Evolutionary conservation across 305 asterid genomes (phyloP).

Genomic region (Ajuga reptans): DNA sequence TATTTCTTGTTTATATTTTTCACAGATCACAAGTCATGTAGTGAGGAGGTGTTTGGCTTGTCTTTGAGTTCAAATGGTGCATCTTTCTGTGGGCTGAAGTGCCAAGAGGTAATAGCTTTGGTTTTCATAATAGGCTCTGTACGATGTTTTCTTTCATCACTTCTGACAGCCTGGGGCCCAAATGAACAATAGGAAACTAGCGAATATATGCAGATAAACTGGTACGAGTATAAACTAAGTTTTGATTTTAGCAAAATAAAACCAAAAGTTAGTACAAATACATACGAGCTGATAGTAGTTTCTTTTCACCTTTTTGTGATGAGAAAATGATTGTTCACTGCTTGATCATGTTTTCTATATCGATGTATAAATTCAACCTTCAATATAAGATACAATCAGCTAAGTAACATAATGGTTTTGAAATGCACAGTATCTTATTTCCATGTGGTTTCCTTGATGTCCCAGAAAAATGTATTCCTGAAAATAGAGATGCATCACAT

Average conservation of each 20-base stretch:
- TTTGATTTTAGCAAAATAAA: not conserved
- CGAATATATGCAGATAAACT: not conserved
- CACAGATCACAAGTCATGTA: conserved; percentile 71
- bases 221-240: too few relatives aligned
- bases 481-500: too few relatives aligned
- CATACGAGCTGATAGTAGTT: not conserved
- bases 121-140: conserved; percentile 4
- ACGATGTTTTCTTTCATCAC: conserved; percentile 1
- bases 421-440: too few relatives aligned
- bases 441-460: too few relatives aligned
- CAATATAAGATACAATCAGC: too few relatives aligned
- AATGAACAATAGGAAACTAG: not conserved
- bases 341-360: too few relatives aligned
- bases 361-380: too few relatives aligned
- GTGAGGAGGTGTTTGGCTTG: conserved; percentile 30
- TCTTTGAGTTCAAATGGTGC: conserved; percentile 36
- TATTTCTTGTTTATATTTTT: conserved; percentile 20
- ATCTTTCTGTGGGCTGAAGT: conserved; percentile 60
- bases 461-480: too few relatives aligned
- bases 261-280: not conserved
- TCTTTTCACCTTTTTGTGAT: not conserved
- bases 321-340: not conserved
- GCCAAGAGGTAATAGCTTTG: conserved; percentile 66
- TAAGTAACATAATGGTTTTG: too few relatives aligned
- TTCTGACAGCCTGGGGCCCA: not conserved